Conservation (phyloP, 352 stramenopile genomes). For the Phytophthora tentaculata region DNA sequence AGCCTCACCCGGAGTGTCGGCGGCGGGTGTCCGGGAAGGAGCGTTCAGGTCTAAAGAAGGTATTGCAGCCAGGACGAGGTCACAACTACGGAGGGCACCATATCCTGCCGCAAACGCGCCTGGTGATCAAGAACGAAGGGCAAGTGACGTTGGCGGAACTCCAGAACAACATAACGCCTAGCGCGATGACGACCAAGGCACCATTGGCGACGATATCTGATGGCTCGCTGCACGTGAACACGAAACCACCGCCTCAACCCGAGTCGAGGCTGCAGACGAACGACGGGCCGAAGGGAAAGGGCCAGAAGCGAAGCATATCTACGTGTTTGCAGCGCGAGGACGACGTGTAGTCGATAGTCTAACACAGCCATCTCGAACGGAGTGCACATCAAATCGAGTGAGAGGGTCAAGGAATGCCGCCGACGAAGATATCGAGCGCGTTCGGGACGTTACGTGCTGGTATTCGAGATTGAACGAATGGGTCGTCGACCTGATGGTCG, state of each 20-base stretch:
- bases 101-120: background rate
- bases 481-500: background rate
- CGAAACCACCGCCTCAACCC: background rate
- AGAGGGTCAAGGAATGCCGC: background rate
- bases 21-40: background rate
- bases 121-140: background rate
- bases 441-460: slow-evolving; percentile 6
- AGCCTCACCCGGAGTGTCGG: background rate
- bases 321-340: background rate
- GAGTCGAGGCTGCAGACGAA: background rate
- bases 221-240: too few relatives aligned
- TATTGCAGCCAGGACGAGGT: background rate
- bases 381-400: background rate
- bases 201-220: background rate
- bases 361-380: too few relatives aligned
- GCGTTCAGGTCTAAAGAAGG: background rate
- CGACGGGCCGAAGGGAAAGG: background rate
- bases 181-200: background rate
- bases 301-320: background rate
- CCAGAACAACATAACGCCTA: background rate
- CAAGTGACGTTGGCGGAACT: background rate
- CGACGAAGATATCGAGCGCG: background rate
- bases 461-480: slow-evolving; percentile 2
- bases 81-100: background rate
- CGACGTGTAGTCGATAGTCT: background rate